Evolutionary conservation across 192 early-diverging fungal species (phyloP).

Genomic region (Coemansia sp.): DNA sequence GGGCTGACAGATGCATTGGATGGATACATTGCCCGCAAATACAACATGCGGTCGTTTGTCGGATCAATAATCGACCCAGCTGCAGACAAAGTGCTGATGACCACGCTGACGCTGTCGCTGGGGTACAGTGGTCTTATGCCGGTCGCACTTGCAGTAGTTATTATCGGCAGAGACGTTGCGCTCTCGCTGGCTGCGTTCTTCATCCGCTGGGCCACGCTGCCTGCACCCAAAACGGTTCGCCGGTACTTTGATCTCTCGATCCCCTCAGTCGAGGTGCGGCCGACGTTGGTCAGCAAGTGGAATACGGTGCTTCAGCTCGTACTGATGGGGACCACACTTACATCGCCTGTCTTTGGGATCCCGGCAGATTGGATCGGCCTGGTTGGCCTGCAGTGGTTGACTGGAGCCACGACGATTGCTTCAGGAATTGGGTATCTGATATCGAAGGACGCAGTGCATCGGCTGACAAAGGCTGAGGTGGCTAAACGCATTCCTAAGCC

Average conservation of each 20-base stretch:
- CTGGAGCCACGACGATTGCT: constrained; percentile 70
- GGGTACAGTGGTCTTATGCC: constrained; percentile 72
- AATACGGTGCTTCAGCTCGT: constrained; percentile 87
- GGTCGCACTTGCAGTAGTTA: constrained; percentile 70
- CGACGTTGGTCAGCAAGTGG: constrained; percentile 85
- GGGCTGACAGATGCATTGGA: constrained; percentile 86
- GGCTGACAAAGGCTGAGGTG: constrained; percentile 56
- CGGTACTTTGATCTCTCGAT: constrained; percentile 91
- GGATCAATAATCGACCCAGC: constrained; percentile 91
- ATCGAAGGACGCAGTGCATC: constrained; percentile 73
- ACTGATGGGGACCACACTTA: constrained; percentile 75
- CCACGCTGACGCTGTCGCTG: constrained; percentile 78
- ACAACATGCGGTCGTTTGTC: constrained; percentile 81
- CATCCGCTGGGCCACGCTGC: constrained; percentile 83
- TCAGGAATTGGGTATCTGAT: constrained; percentile 74
- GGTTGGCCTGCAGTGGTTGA: constrained; percentile 63
- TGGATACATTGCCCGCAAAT: constrained; percentile 86
- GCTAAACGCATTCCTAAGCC: constrained; percentile 50
- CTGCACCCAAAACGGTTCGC: constrained; percentile 77
- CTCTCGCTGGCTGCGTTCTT: constrained; percentile 78
- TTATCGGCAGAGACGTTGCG: constrained; percentile 83
- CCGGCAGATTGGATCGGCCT: constrained; percentile 55
- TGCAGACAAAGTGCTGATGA: constrained; percentile 94
- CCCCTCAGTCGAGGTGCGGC: constrained; percentile 86
- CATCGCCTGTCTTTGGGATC: constrained; percentile 71